Conservation (phyloP, 2,329 filamentous ascomycete genomes). For the Cadophora luteo-olivacea region DNA sequence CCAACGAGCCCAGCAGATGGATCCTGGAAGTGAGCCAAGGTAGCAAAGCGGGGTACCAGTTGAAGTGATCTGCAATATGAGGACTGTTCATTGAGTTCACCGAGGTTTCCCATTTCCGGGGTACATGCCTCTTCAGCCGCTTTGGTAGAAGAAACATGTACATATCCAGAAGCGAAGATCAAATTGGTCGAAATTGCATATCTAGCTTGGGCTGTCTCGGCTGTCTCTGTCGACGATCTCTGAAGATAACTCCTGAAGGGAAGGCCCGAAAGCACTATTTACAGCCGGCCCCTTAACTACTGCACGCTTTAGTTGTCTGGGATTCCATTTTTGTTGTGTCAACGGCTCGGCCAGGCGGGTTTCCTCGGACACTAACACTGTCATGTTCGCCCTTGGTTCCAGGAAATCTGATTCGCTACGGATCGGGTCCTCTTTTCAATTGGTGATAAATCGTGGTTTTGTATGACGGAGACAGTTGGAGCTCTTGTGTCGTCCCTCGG, state of each 20-base stretch:
- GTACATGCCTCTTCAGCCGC: neutral
- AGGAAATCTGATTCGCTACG: neutral
- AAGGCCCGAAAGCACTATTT: constrained; percentile 7
- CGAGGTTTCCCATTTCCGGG: constrained; percentile 13
- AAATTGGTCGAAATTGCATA: neutral
- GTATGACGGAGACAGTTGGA: neutral
- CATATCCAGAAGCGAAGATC: neutral
- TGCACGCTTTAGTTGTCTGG: constrained; percentile 7
- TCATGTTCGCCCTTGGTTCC: neutral
- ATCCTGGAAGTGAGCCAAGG: neutral
- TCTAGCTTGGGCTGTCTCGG: neutral
- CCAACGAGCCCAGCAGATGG: constrained; percentile 4
- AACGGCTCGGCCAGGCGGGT: constrained; percentile 1
- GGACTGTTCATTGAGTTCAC: constrained; percentile 14
- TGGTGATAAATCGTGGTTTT: neutral
- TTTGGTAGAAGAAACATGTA: neutral
- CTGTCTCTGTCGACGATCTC: neutral
- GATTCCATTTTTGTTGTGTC: constrained; percentile 1
- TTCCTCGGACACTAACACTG: constrained; percentile 8
- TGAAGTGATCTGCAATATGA: constrained; percentile 20
- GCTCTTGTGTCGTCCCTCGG: neutral
- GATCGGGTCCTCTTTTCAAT: neutral
- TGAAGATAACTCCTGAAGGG: neutral
- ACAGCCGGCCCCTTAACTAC: constrained; percentile 9
- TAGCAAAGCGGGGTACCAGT: neutral